A percentile compares a stretch with the other conserved stretches of the same genome.
Conservation (phyloP, 192 early-diverging fungal genomes). For the Rhizophlyctis rosea region DNA sequence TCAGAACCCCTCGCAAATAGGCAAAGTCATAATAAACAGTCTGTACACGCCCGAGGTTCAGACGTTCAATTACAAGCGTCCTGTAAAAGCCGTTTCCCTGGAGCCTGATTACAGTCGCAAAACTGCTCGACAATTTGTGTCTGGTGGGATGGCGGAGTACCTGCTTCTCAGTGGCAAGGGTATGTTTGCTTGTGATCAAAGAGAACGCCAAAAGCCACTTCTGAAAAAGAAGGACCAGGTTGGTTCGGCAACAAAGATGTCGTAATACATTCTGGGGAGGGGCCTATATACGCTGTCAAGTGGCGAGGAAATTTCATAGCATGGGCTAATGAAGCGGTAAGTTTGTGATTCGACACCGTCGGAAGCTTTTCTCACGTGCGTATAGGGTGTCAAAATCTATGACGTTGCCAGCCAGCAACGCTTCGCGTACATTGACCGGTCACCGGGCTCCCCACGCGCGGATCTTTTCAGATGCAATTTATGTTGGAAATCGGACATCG, state of each 20-base stretch:
- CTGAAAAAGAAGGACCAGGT: no score
- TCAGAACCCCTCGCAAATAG: constrained; percentile 31
- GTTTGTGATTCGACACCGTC: not conserved
- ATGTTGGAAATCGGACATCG: constrained; percentile 76
- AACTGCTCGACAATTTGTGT: constrained; percentile 73
- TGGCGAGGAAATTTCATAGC: constrained; percentile 86
- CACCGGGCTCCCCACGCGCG: constrained; percentile 68
- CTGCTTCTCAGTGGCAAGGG: constrained; percentile 85
- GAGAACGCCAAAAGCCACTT: no score
- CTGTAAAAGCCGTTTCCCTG: constrained; percentile 83
- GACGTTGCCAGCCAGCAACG: constrained; percentile 65
- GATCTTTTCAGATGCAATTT: constrained; percentile 86
- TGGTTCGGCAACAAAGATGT: constrained; percentile 87
- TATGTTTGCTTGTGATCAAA: not conserved
- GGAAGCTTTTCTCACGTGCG: not conserved
- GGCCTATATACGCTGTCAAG: constrained; percentile 79
- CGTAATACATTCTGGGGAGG: constrained; percentile 83
- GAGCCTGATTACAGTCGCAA: constrained; percentile 84
- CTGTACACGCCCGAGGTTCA: constrained; percentile 71
- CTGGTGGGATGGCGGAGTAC: constrained; percentile 87
- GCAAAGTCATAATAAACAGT: constrained; percentile 82
- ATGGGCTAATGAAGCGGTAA: constrained; percentile 87
- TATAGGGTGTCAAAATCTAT: constrained; percentile 62
- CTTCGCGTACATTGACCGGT: constrained; percentile 82
- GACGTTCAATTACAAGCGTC: constrained; percentile 77